phyloP scores from a whole-genome alignment of 2,329 filamentous ascomycete species.

The Venturia carpophila region DNA sequence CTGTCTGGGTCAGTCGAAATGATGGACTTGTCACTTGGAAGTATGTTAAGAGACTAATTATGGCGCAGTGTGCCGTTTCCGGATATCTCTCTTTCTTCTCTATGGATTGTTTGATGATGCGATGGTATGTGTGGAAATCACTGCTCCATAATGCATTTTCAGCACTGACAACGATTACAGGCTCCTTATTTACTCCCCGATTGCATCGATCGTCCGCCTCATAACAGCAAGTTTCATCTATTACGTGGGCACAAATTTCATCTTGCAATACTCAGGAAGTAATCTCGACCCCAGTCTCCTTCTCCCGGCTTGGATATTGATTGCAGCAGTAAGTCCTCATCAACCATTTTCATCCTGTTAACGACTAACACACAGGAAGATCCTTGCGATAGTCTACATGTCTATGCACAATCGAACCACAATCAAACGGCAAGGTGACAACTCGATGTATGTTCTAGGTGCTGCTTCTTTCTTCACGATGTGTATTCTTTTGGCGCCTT shows the following conservation, averaged over 20 bases:
- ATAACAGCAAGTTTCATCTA: constrained; percentile 18
- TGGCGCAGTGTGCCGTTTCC: constrained; percentile 15
- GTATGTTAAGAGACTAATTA: not conserved
- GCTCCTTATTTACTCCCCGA: constrained; percentile 16
- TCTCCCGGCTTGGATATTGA: constrained; percentile 17
- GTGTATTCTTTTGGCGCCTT: constrained; percentile 13
- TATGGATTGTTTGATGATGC: constrained; percentile 18
- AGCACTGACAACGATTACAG: not conserved
- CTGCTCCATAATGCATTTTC: not conserved
- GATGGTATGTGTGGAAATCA: constrained; percentile 4
- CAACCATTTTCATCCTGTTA: not conserved
- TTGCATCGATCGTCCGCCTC: constrained; percentile 18
- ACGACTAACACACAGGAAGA: not conserved
- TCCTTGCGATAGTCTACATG: constrained; percentile 12
- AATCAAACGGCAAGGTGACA: constrained; percentile 15
- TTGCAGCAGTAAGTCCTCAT: constrained; percentile 9
- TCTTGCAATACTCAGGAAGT: constrained; percentile 14
- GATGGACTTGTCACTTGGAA: not conserved
- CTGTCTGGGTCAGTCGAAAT: constrained; percentile 8
- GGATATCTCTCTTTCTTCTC: constrained; percentile 19
- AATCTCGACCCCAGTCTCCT: not conserved
- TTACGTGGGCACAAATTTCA: constrained; percentile 16
- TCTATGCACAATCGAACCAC: constrained; percentile 15
- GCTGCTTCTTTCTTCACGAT: constrained; percentile 16
- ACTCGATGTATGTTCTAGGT: constrained; percentile 13